Evolutionary conservation across 1,284 basidiomycete species (phyloP).

Genomic region (Cerrena zonata): DNA sequence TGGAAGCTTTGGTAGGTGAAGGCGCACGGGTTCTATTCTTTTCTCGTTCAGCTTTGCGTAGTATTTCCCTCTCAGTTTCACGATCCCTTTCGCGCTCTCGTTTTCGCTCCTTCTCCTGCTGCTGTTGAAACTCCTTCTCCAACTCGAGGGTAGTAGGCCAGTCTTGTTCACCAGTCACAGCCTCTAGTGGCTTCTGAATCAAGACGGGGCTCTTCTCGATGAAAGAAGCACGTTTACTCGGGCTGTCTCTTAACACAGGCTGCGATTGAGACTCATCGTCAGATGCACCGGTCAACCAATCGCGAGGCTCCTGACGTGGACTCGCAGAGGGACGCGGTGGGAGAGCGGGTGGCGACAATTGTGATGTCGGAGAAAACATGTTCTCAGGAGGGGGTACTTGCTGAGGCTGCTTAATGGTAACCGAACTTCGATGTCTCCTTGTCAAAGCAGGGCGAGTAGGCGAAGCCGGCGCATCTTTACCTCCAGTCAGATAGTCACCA

Average conservation of each 20-base stretch:
- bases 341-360: constrained; percentile 15
- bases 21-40: constrained; percentile 7
- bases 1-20: constrained; percentile 18
- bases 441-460: constrained; percentile 30
- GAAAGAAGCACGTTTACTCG: constrained; percentile 63
- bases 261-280: constrained; percentile 30
- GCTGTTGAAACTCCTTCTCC: constrained; percentile 11
- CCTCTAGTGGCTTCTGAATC: constrained; percentile 42
- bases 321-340: constrained; percentile 21
- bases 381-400: not conserved
- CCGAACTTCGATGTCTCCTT: constrained; percentile 40
- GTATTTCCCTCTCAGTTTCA: constrained; percentile 11
- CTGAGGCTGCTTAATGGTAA: constrained; percentile 27
- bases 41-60: constrained; percentile 16
- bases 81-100: constrained; percentile 2
- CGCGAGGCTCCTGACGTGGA: constrained; percentile 31
- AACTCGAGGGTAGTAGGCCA: constrained; percentile 6
- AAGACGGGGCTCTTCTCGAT: constrained; percentile 48
- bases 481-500: constrained; percentile 1
- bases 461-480: not conserved
- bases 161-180: constrained; percentile 15
- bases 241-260: constrained; percentile 58
- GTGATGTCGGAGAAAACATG: not conserved
- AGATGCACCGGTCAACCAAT: constrained; percentile 71
- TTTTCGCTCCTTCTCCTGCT: constrained; percentile 2